Conservation (phyloP, 805 yeast species). For the Saccharomycopsis fermentans region DNA sequence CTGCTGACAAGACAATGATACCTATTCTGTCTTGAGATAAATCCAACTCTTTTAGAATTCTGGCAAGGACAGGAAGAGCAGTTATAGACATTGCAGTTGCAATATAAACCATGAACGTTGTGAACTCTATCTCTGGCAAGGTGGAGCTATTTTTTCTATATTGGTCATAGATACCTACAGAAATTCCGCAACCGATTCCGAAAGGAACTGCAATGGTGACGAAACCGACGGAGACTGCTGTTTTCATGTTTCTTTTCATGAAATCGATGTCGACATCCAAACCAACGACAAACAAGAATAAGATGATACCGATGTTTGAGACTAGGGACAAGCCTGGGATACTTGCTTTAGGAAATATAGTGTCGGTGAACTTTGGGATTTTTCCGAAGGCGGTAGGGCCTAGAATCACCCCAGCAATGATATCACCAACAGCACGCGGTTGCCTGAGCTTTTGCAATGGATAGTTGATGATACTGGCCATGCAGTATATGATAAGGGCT, state of each 20-base stretch:
- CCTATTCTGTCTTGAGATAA: constrained; percentile 66
- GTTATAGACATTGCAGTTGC: constrained; percentile 81
- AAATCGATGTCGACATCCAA: constrained; percentile 66
- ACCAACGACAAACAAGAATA: constrained; percentile 69
- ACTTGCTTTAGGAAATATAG: constrained; percentile 55
- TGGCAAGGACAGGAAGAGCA: constrained; percentile 76
- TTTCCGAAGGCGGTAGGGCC: constrained; percentile 72
- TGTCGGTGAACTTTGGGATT: constrained; percentile 54
- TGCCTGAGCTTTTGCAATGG: constrained; percentile 57
- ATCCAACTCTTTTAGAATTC: constrained; percentile 65
- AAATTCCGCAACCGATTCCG: constrained; percentile 64
- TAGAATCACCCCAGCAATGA: constrained; percentile 60
- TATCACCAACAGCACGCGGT: constrained; percentile 78
- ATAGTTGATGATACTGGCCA: constrained; percentile 50
- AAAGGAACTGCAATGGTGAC: constrained; percentile 71
- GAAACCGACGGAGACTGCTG: constrained; percentile 60
- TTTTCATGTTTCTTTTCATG: constrained; percentile 47
- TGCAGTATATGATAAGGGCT: constrained; percentile 45
- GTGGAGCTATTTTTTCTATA: constrained; percentile 30
- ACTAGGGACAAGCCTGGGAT: constrained; percentile 54
- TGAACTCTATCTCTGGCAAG: constrained; percentile 39
- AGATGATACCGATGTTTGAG: constrained; percentile 66
- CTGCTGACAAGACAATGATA: constrained; percentile 67
- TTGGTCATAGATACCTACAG: constrained; percentile 55
- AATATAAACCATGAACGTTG: constrained; percentile 69